These are phyloP conservation scores for Fusarium setosum DNA, from an alignment of 2,329 filamentous ascomycete species.

Conservation along the genomic window DNA sequence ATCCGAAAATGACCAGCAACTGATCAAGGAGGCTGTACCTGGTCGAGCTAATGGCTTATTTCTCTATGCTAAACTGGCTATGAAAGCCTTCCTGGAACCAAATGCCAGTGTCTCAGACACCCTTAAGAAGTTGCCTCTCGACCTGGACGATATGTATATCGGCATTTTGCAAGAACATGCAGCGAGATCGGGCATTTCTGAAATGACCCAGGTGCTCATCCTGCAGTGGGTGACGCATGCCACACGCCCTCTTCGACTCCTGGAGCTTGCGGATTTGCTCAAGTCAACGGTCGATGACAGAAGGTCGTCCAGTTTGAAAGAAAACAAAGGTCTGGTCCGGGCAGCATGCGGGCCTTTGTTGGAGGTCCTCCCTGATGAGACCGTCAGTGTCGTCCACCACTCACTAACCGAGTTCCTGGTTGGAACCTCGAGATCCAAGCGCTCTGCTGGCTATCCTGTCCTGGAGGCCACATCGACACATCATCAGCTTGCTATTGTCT, in stretches of 20 bases:
- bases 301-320: slow-evolving; percentile 5
- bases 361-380: slow-evolving; percentile 32
- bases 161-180: slow-evolving; percentile 25
- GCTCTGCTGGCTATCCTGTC: slow-evolving; percentile 13
- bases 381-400: slow-evolving; percentile 35
- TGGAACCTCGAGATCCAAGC: slow-evolving; percentile 10
- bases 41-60: slow-evolving; percentile 35
- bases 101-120: slow-evolving; percentile 1
- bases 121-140: slow-evolving; percentile 14
- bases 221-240: slow-evolving; percentile 32
- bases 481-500: slow-evolving; percentile 23
- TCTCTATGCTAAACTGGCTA: slow-evolving; percentile 37
- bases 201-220: slow-evolving; percentile 23
- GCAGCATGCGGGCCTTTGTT: slow-evolving; percentile 32
- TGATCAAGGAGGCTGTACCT: slow-evolving; percentile 27
- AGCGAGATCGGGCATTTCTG: slow-evolving; percentile 20
- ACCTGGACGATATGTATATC: slow-evolving; percentile 30
- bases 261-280: slow-evolving; percentile 37
- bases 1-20: slow-evolving; percentile 20
- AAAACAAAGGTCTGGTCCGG: slow-evolving; percentile 25
- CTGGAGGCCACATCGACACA: slow-evolving; percentile 23
- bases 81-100: slow-evolving; percentile 31
- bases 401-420: slow-evolving; percentile 34
- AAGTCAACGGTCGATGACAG: not conserved
- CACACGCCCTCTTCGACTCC: slow-evolving; percentile 26